phyloP scores from a whole-genome alignment of 768 basidiomycete genomes.

The Steccherinum ochraceum region DNA sequence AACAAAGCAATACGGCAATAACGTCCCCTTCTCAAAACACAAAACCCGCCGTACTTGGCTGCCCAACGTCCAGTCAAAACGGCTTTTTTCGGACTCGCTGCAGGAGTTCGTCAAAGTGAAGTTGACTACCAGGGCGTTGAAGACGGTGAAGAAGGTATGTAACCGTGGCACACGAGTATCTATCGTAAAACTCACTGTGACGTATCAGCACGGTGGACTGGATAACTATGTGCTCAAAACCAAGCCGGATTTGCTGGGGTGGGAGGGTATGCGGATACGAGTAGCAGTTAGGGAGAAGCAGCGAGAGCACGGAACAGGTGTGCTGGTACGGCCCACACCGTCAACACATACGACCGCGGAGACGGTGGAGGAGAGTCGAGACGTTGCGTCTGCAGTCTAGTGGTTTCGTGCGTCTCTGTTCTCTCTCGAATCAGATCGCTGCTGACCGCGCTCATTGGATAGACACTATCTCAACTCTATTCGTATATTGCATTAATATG shows the following conservation, averaged over 20 bases:
- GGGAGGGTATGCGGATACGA: slow-evolving; percentile 37
- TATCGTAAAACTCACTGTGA: background rate
- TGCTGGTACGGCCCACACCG: background rate
- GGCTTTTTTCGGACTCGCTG: slow-evolving; percentile 60
- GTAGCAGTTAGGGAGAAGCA: slow-evolving; percentile 27
- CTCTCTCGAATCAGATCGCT: background rate
- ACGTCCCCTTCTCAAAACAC: slow-evolving; percentile 81
- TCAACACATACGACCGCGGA: background rate
- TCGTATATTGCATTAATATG: too few species aligned
- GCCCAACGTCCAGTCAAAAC: slow-evolving; percentile 80
- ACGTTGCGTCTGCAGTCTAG: background rate
- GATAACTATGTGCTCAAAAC: slow-evolving; percentile 39
- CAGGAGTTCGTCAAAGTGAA: slow-evolving; percentile 55
- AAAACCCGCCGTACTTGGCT: slow-evolving; percentile 87
- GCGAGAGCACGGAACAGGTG: background rate
- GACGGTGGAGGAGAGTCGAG: too few species aligned
- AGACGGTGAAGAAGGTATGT: slow-evolving; percentile 77
- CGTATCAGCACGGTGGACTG: slow-evolving; percentile 22
- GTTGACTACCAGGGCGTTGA: slow-evolving; percentile 69
- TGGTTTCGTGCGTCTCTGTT: background rate
- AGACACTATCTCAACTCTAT: too few species aligned
- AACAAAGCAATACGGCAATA: slow-evolving; percentile 77
- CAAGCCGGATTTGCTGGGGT: slow-evolving; percentile 30
- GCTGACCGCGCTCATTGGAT: too few species aligned
- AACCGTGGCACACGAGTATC: too few species aligned